phyloP scores from a whole-genome alignment of 2,329 filamentous ascomycete species.

The Aspergillus latus region DNA sequence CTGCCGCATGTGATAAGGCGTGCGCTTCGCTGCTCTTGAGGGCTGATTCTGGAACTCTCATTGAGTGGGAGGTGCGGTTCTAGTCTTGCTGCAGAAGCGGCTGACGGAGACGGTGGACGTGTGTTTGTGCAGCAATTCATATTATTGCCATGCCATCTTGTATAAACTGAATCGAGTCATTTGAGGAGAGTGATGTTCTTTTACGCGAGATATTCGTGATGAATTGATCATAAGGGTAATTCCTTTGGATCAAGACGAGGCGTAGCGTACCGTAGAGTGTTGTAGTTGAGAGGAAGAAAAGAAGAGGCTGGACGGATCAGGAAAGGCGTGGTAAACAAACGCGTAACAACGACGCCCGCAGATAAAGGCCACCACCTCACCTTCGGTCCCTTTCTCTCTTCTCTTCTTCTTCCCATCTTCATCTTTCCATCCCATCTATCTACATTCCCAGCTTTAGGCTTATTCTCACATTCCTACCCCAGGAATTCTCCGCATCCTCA shows the following conservation, averaged over 20 bases:
- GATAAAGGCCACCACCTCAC: constrained; percentile 15
- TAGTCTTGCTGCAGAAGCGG: constrained; percentile 5
- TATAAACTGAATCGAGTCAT: not conserved
- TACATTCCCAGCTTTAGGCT: constrained; percentile 12
- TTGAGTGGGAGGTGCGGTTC: not conserved
- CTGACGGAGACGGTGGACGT: not conserved
- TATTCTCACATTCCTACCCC: constrained; percentile 23
- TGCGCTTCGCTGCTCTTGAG: not conserved
- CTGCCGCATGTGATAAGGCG: constrained; percentile 14
- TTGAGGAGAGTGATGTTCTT: not conserved
- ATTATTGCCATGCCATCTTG: not conserved
- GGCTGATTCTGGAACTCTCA: not conserved
- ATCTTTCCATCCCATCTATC: constrained; percentile 16
- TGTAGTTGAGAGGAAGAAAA: not conserved
- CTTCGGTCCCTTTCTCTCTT: constrained; percentile 1
- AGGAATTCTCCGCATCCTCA: constrained; percentile 23
- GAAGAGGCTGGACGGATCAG: constrained; percentile 16
- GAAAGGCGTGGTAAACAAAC: constrained; percentile 28
- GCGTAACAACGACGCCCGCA: constrained; percentile 14
- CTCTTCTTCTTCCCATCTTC: constrained; percentile 10
- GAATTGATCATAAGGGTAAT: not conserved
- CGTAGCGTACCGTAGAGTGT: not conserved
- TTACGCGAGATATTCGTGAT: not conserved
- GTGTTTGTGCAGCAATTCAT: not conserved
- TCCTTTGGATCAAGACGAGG: not conserved